These are phyloP conservation scores for Clonostachys byssicola DNA, from an alignment of 2,329 filamentous ascomycete species.

Conservation along the genomic window DNA sequence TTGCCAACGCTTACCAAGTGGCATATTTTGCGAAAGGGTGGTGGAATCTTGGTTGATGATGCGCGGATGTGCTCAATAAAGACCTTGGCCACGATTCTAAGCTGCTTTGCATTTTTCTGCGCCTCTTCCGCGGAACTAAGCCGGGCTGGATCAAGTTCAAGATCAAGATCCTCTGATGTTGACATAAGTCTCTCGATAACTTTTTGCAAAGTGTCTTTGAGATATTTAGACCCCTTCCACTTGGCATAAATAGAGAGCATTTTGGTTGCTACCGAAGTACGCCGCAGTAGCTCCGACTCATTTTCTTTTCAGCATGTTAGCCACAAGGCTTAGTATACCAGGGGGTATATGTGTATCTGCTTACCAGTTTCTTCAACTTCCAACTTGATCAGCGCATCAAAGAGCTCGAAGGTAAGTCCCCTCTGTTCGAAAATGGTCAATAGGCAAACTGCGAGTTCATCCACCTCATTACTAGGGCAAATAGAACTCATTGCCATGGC, in stretches of 20 bases:
- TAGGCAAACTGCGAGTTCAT: slow-evolving; percentile 64
- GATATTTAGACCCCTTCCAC: slow-evolving; percentile 63
- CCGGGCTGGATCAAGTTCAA: slow-evolving; percentile 63
- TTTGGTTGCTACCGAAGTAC: slow-evolving; percentile 68
- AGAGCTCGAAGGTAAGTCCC: slow-evolving; percentile 56
- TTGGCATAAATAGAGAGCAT: slow-evolving; percentile 69
- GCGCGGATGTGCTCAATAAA: slow-evolving; percentile 69
- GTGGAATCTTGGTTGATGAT: slow-evolving; percentile 56
- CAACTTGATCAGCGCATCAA: slow-evolving; percentile 64
- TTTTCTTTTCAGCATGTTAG: slow-evolving; percentile 41
- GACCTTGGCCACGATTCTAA: slow-evolving; percentile 64
- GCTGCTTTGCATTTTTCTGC: slow-evolving; percentile 61
- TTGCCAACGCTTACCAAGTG: slow-evolving; percentile 47
- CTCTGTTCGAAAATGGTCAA: slow-evolving; percentile 67
- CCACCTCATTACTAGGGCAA: slow-evolving; percentile 64
- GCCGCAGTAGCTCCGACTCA: slow-evolving; percentile 62
- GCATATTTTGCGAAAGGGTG: slow-evolving; percentile 64
- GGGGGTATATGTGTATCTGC: neutral
- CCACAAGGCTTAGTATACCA: neutral
- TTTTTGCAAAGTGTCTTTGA: slow-evolving; percentile 61
- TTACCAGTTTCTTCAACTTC: slow-evolving; percentile 63
- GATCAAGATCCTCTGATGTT: slow-evolving; percentile 62
- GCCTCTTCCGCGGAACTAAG: slow-evolving; percentile 58
- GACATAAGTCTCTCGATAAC: slow-evolving; percentile 63
- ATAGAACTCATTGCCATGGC: slow-evolving; percentile 61